Conservation (phyloP, 306 rosid genomes). For the Astragalus glycyphyllos region DNA sequence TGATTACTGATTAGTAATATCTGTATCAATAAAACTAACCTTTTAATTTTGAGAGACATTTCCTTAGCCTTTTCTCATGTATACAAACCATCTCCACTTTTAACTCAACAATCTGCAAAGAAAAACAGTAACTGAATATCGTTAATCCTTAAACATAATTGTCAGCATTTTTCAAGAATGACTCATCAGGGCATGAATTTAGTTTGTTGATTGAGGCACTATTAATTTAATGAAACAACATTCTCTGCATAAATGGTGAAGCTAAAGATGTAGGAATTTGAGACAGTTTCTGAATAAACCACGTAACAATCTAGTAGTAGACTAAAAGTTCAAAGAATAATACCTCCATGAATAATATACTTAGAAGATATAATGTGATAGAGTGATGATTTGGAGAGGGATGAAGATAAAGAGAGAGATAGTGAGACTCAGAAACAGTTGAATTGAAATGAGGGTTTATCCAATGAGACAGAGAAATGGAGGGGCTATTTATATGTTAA, state of each 20-base stretch:
- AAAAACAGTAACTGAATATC: slow-evolving; percentile 30
- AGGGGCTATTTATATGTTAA: slow-evolving; percentile 32
- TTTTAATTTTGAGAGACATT: slow-evolving; percentile 77
- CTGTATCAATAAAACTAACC: slow-evolving; percentile 48
- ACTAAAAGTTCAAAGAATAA: slow-evolving; percentile 15
- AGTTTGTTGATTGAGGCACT: too few relatives aligned
- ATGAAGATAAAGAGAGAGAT: slow-evolving; percentile 29
- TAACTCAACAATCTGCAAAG: slow-evolving; percentile 74
- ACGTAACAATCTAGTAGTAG: not conserved
- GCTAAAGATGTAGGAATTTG: slow-evolving; percentile 7
- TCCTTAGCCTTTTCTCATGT: slow-evolving; percentile 87
- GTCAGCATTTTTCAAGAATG: not conserved
- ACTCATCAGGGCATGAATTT: too few relatives aligned
- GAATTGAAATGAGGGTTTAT: slow-evolving; percentile 37
- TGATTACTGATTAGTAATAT: slow-evolving; percentile 3
- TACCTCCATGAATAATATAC: slow-evolving; percentile 50
- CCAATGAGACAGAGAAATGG: slow-evolving; percentile 7
- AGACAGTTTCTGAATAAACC: slow-evolving; percentile 25
- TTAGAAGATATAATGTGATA: slow-evolving; percentile 30
- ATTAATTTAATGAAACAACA: not conserved
- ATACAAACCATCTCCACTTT: slow-evolving; percentile 95
- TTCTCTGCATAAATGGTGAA: not conserved
- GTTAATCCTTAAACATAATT: not conserved
- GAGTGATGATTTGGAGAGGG: slow-evolving; percentile 29
- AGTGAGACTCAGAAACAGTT: slow-evolving; percentile 30